Conservation (phyloP, 2,329 filamentous ascomycete genomes). For the Hymenoscyphus fructigenus region DNA sequence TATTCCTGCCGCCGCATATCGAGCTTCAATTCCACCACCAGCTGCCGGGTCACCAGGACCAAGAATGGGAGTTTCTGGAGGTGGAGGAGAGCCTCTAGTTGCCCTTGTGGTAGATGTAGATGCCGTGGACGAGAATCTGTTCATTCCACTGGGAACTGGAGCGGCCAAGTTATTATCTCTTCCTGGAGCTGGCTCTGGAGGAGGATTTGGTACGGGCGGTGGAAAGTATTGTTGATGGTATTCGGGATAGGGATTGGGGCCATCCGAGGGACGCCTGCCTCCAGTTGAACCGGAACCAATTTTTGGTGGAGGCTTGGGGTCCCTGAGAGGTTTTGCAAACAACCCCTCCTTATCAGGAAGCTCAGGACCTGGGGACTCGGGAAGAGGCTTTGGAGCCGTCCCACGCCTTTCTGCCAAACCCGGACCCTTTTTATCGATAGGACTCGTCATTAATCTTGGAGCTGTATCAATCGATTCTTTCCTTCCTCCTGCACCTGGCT, state of each 20-base stretch:
- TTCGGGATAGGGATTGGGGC: slow-evolving; percentile 28
- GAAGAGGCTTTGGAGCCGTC: slow-evolving; percentile 76
- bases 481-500: slow-evolving; percentile 23
- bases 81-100: slow-evolving; percentile 87
- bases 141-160: slow-evolving; percentile 47
- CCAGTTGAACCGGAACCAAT: slow-evolving; percentile 12
- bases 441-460: slow-evolving; percentile 36
- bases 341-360: slow-evolving; percentile 75
- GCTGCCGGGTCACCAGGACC: slow-evolving; percentile 69
- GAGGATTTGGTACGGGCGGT: slow-evolving; percentile 45
- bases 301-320: slow-evolving; percentile 30
- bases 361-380: slow-evolving; percentile 77
- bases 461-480: slow-evolving; percentile 36
- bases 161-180: slow-evolving; percentile 27
- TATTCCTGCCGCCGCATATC: slow-evolving; percentile 89
- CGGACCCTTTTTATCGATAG: slow-evolving; percentile 57
- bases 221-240: slow-evolving; percentile 51
- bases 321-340: slow-evolving; percentile 60
- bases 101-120: slow-evolving; percentile 92
- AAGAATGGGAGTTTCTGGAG: slow-evolving; percentile 85
- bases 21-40: slow-evolving; percentile 83
- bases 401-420: slow-evolving; percentile 79
- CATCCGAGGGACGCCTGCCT: slow-evolving; percentile 25
- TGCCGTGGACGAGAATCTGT: slow-evolving; percentile 73
- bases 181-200: slow-evolving; percentile 24